A percentile compares a stretch with the other conserved stretches of the same genome.
These are phyloP conservation scores for Plasmodium berghei DNA, from an alignment of 169 alveolate genomes.

Conservation along the genomic window DNA sequence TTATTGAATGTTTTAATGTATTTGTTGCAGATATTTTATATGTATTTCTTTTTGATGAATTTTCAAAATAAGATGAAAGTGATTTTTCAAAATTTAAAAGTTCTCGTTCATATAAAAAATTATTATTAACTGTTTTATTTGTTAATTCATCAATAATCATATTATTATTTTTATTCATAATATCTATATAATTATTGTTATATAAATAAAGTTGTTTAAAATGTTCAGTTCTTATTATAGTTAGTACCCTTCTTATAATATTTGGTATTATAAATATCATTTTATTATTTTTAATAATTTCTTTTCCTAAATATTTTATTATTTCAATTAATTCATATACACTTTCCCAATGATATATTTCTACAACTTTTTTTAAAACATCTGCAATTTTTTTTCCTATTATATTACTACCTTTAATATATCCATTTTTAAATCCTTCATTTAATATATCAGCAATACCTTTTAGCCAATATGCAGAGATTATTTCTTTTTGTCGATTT, in stretches of 20 bases:
- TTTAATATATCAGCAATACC: constrained; percentile 56
- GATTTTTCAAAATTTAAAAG: constrained; percentile 53
- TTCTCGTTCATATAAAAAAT: constrained; percentile 51
- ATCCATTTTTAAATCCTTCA: constrained; percentile 62
- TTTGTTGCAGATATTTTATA: constrained; percentile 71
- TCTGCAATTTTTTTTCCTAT: constrained; percentile 70
- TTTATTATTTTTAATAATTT: constrained; percentile 69
- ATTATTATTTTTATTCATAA: constrained; percentile 46
- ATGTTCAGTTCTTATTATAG: constrained; percentile 61
- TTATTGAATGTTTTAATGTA: constrained; percentile 69
- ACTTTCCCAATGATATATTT: constrained; percentile 60
- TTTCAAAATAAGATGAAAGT: constrained; percentile 62
- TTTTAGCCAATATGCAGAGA: constrained; percentile 68
- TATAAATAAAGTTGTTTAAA: constrained; percentile 67
- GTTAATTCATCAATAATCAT: constrained; percentile 15
- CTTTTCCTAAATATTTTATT: constrained; percentile 71
- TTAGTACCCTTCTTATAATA: constrained; percentile 68
- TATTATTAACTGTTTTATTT: constrained; percentile 21
- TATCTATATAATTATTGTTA: constrained; percentile 69
- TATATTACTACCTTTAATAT: constrained; percentile 57
- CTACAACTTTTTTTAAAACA: constrained; percentile 61
- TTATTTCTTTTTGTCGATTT: constrained; percentile 68
- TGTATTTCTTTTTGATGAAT: constrained; percentile 24
- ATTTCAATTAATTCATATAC: constrained; percentile 71
- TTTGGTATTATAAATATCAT: constrained; percentile 57